A percentile compares a stretch with the other conserved stretches of the same genome.
Conservation (phyloP, 352 stramenopile genomes). For the Pilasporangium apinafurcum region DNA sequence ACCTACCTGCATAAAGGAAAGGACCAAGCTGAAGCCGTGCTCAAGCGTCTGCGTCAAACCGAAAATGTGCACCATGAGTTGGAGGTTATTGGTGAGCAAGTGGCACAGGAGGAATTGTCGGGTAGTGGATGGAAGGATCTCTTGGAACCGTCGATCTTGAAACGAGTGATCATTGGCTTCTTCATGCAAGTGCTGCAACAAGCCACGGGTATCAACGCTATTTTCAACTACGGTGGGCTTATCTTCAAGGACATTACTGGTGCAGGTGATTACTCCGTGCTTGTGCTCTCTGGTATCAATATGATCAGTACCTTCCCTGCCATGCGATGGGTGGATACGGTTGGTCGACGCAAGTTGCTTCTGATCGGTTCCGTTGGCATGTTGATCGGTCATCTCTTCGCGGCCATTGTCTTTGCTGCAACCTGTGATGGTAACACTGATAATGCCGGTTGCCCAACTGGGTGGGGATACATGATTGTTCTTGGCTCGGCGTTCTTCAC, state of each 20-base stretch:
- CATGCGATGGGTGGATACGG: constrained; percentile 26
- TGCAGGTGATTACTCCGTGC: constrained; percentile 12
- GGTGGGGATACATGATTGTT: constrained; percentile 28
- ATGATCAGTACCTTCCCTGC: constrained; percentile 25
- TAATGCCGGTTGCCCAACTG: constrained; percentile 13
- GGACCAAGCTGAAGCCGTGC: constrained; percentile 20
- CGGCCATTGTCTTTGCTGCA: constrained; percentile 22
- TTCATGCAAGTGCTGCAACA: constrained; percentile 32
- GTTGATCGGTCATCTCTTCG: constrained; percentile 26
- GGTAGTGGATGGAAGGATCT: constrained; percentile 19
- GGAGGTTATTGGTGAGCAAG: constrained; percentile 24
- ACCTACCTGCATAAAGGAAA: constrained; percentile 37
- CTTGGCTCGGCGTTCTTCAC: constrained; percentile 25
- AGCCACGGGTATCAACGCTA: constrained; percentile 24
- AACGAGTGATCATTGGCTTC: constrained; percentile 21
- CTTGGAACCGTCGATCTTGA: constrained; percentile 11
- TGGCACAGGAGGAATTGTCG: constrained; percentile 7
- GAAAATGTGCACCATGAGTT: constrained; percentile 16
- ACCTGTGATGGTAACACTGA: constrained; percentile 24
- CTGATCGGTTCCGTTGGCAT: constrained; percentile 35
- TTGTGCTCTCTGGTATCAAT: constrained; percentile 24
- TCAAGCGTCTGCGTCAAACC: constrained; percentile 18
- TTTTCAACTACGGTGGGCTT: constrained; percentile 14
- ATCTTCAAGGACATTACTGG: constrained; percentile 27
- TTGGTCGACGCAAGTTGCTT: constrained; percentile 27